Evolutionary conservation across 352 stramenopile species (phyloP), one percentile per base, ranked within the genome.

Genomic region (Phytophthora foliorum): DNA sequence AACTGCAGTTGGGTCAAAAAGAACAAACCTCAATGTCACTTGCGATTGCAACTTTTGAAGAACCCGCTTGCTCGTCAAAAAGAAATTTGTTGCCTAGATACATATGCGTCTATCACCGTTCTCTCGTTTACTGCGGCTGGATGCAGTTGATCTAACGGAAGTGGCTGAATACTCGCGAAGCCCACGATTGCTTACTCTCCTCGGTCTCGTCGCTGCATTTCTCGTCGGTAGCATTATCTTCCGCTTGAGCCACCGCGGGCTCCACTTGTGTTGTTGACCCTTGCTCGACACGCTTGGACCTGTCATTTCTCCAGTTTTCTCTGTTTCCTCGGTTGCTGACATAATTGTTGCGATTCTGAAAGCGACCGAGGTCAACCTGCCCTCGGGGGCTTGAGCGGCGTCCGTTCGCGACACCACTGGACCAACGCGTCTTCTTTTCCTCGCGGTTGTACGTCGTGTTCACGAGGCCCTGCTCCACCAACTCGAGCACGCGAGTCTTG

Each of bases 361-460:
- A 72, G 3, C 68, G 62, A 41, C 46, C 27, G n/a, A 39, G 24
- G 19, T 72, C 32, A 22, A 57, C 39, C 3, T 67, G 62, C 1
- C 38, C 56, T 52, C 38, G 41, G 14, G 14, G 11, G 9, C 14
- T 25, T 7, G 56, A 75, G 22, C 51, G 57, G 4, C 65, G 64
- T 7, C 32, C 56, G 25, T 74, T 76, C 1, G 46, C 57, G 2
- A 31, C 62, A 36, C 72, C 72, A 51, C 62, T 73, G 9, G 62
- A 55, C 72, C 72, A 80, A 8, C 67, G 57, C 34, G 72, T 80
- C 63, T 82, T 89, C 25, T 45, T 65, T 17, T 81, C 66, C 49
- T 83, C 73, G n/a, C 72, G 86, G 68, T 88, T 82, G 63, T 93
- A 91, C 21, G 86, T 93, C n/a, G 86, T 91, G 57, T 94, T 94